A percentile compares a stretch with the other conserved stretches of the same genome.
Evolutionary conservation across 192 early-diverging fungal species (phyloP).

Genomic region (Coemansia sp.): DNA sequence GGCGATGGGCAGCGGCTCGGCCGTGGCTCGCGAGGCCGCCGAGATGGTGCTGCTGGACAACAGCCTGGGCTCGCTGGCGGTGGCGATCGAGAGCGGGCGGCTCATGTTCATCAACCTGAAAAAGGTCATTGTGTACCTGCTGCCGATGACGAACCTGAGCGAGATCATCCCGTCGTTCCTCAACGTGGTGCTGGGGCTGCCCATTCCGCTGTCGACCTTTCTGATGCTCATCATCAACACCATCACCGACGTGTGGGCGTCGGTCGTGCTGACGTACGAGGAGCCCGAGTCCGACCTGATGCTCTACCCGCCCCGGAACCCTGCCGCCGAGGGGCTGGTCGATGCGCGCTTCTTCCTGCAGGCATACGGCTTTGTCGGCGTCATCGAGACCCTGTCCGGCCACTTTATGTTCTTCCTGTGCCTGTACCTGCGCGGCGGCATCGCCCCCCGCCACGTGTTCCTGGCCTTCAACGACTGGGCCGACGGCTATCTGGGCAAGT

Average conservation of each 20-base stretch:
- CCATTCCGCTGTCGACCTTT: slow-evolving; percentile 72
- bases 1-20: slow-evolving; percentile 81
- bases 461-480: slow-evolving; percentile 59
- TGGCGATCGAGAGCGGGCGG: slow-evolving; percentile 79
- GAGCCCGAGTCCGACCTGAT: slow-evolving; percentile 74
- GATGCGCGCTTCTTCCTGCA: slow-evolving; percentile 65
- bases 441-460: slow-evolving; percentile 55
- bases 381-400: slow-evolving; percentile 64
- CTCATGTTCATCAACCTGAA: slow-evolving; percentile 84
- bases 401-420: slow-evolving; percentile 73
- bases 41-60: slow-evolving; percentile 65
- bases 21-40: slow-evolving; percentile 71
- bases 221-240: slow-evolving; percentile 76
- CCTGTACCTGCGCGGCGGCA: slow-evolving; percentile 58
- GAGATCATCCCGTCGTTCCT: slow-evolving; percentile 75
- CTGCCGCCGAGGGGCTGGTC: slow-evolving; percentile 66
- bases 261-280: slow-evolving; percentile 72
- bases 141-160: slow-evolving; percentile 73
- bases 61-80: slow-evolving; percentile 65
- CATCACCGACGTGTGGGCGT: slow-evolving; percentile 61
- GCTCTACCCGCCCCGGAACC: slow-evolving; percentile 64
- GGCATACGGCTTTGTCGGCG: slow-evolving; percentile 77
- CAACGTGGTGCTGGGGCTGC: slow-evolving; percentile 79
- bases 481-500: slow-evolving; percentile 57
- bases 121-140: slow-evolving; percentile 80